Base-by-base conservation (phyloP, 768 basidiomycete species). In the Xanthoconium purpureum region DNA sequence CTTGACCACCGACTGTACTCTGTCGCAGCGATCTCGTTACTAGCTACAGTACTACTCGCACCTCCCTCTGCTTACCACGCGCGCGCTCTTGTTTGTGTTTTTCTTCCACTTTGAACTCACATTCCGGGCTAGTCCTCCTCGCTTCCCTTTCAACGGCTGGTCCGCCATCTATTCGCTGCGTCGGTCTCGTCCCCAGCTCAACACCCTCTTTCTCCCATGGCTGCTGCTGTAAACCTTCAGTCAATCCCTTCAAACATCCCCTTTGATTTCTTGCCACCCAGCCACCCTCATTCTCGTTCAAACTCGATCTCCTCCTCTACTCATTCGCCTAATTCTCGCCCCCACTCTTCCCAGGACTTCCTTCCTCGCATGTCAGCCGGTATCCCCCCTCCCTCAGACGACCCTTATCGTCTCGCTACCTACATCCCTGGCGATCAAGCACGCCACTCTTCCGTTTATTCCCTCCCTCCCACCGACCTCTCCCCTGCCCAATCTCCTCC, bases 261-360 rank as follows among this genome's bases (percentile, higher is more conserved):
- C 58, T 82, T 89, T 74, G 88, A 90, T 71, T 89, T 88, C 71
- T 75, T 87, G 51, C 84, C 85, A 47, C 71, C 77, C 52, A 81
- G 77, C 60, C 77, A 77, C 68, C 78, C 78, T 59, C 90, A 89
- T 69, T 90, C 89, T 32, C 82, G 90, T 68, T 89, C 89, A 44
- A 83, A 80, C 70, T 92, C 90, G 18, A 80, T 89, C 70, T 87
- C 89, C 38, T 80, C 84, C 47, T 88, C 87, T 56, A 83, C 87
- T 47, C 84, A 84, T 67, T 88, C 85, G 2, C 83, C 85, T 62
- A 79, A 79, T 64, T 88, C 89, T 46, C 83, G 89, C 24, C 88
- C 89, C 38, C 88, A 88, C 62, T 91, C 89, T 48, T 85, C 89
- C 62, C 88, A 88, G 70, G 86, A 88, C 62, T 65, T 74, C 64